Evolutionary conservation across 116 monocot genomes (phyloP).

Genomic region (Posidonia oceanica): DNA sequence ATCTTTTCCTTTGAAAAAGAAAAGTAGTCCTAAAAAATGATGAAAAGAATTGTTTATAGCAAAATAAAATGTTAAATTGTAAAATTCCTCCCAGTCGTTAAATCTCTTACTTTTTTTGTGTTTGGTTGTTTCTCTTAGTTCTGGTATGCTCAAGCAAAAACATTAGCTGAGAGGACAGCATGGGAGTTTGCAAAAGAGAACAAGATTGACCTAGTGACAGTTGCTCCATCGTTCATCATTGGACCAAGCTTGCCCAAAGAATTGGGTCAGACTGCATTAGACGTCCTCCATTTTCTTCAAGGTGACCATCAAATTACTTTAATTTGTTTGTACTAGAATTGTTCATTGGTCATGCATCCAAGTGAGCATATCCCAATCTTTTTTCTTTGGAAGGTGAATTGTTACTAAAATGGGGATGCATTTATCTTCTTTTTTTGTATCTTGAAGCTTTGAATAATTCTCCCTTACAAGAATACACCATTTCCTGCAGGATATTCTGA

Average conservation of each 20-base stretch:
- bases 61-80: neutral
- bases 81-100: neutral
- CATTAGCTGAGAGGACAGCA: conserved; percentile 63
- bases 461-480: neutral
- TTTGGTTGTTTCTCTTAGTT: conserved; percentile 20
- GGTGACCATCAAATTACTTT: neutral
- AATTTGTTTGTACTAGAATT: neutral
- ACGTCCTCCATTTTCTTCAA: conserved; percentile 18
- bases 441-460: no score
- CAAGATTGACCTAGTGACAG: conserved; percentile 61
- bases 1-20: no score
- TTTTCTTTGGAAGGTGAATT: no score
- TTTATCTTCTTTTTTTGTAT: no score
- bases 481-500: conserved; percentile 34
- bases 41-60: neutral
- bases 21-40: neutral
- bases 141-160: conserved; percentile 67
- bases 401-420: no score
- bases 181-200: conserved; percentile 71
- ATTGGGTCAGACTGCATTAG: conserved; percentile 36
- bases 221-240: conserved; percentile 64
- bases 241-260: conserved; percentile 54
- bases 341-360: neutral
- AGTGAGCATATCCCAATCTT: no score
- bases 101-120: neutral